Base-by-base conservation (phyloP, 129 eudicot species). In the Silybum marianum region DNA sequence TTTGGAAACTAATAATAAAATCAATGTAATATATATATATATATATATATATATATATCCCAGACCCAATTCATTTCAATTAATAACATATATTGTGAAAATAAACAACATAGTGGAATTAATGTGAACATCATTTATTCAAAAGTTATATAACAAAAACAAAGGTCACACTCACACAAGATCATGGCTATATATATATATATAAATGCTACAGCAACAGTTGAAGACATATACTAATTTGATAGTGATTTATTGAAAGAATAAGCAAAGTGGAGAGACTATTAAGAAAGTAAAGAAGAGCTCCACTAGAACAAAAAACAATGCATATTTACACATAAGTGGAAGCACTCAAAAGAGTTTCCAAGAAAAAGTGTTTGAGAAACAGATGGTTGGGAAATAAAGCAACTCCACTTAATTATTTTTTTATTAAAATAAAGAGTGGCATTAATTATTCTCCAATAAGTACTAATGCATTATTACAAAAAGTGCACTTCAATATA, bases 321-420 rank as follows among this genome's bases (percentile, higher is more conserved):
- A 36, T 73, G 60, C 44, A 71, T 72, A 79, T 58, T 68, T 9
- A 87, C 32, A 32, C 79, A 79, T 3, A 76, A 84, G 90, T 89
- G 88, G 83, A 82, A 87, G 90, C 93, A 89, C 93, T 87, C 77
- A 76, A 85, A 87, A 71, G 39, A 72, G 80, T 81, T 77, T 84
- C 62, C 69, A 72, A 73, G 44, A 74, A 84, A 54, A 82, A 42
- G 80, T 85, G 78, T 76, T 76, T 74, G 68, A 80, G 82, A 66
- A 81, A 80, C 79, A 75, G 58, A 85, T 84, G 86, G 77, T 74
- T 80, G 84, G 88, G 87, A 88, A 83, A 73, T 79, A 85, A 85
- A 83, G 87, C 58, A 65, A 76, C 44, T 73, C 84, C 88, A 85
- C 85, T 85, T 68, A 3, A 58, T 42, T 23, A 24, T 54, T 11